These are phyloP conservation scores for Monosporozyma solicola DNA, from an alignment of 805 yeast species.

Conservation along the genomic window DNA sequence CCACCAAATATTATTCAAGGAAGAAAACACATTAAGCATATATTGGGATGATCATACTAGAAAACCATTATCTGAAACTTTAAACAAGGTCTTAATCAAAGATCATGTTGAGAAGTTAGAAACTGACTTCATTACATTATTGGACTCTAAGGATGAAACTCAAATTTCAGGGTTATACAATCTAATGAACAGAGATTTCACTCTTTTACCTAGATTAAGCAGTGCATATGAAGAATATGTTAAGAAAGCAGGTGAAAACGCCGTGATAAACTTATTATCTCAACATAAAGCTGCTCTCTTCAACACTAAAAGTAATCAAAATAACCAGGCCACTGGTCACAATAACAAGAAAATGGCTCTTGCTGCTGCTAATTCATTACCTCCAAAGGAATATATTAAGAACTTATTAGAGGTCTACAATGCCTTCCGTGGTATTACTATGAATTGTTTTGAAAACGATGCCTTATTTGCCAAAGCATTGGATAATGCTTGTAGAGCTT, in stretches of 20 bases:
- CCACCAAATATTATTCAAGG: constrained; percentile 73
- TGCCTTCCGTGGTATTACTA: constrained; percentile 38
- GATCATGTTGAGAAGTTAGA: constrained; percentile 71
- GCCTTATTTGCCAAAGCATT: constrained; percentile 76
- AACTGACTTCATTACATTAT: constrained; percentile 62
- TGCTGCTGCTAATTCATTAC: constrained; percentile 12
- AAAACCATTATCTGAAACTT: constrained; percentile 61
- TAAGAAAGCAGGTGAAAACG: constrained; percentile 45
- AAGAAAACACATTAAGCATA: constrained; percentile 65
- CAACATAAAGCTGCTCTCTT: constrained; percentile 13
- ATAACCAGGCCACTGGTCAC: constrained; percentile 10
- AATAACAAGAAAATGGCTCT: constrained; percentile 39
- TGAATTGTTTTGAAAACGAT: constrained; percentile 47
- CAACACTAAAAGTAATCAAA: constrained; percentile 5
- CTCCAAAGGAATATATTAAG: constrained; percentile 71
- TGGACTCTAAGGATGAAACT: constrained; percentile 54
- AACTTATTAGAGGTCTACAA: constrained; percentile 62
- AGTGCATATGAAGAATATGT: constrained; percentile 65
- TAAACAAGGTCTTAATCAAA: constrained; percentile 68
- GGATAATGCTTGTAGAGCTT: constrained; percentile 79
- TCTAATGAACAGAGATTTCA: constrained; percentile 67
- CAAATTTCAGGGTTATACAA: constrained; percentile 69
- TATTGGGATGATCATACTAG: constrained; percentile 83
- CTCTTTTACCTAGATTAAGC: constrained; percentile 71
- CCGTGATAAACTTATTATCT: constrained; percentile 18